A percentile compares a stretch with the other conserved stretches of the same genome.
These are phyloP conservation scores for Plasmodium reichenowi DNA, from an alignment of 169 alveolate genomes.

Conservation along the genomic window DNA sequence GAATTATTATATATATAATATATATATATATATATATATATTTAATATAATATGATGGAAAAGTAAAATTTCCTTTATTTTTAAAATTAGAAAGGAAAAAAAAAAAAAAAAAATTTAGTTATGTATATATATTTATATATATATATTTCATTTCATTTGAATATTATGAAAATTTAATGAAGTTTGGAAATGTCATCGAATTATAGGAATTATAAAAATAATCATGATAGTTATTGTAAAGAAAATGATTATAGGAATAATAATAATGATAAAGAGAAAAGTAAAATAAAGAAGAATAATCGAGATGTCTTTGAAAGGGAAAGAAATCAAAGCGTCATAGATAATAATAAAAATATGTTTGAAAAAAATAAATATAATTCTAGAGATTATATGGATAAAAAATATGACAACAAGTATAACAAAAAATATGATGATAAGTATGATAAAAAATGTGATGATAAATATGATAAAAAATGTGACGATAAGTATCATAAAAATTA, in stretches of 20 bases:
- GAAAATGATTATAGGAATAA: conserved; percentile 22
- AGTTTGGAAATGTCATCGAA: conserved; percentile 34
- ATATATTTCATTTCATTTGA: not conserved
- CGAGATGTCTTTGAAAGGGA: conserved; percentile 14
- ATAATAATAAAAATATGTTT: not conserved
- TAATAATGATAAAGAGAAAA: conserved; percentile 7
- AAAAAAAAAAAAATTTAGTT: not conserved
- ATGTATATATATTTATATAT: not conserved
- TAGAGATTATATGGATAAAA: conserved; percentile 1
- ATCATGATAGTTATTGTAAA: not conserved
- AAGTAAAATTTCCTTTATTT: too few species aligned
- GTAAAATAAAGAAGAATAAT: not conserved
- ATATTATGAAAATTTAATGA: not conserved
- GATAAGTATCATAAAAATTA: conserved; percentile 2
- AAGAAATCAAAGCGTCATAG: conserved; percentile 1
- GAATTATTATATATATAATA: too few species aligned
- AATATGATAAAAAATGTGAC: not conserved
- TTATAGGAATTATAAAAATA: conserved; percentile 9
- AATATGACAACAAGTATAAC: not conserved
- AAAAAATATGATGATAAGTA: not conserved
- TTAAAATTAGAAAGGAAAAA: too few species aligned
- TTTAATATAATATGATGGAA: too few species aligned
- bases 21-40: too few species aligned
- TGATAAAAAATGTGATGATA: not conserved
- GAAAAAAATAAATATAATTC: not conserved